phyloP scores from a whole-genome alignment of 768 basidiomycete genomes.

The Nidularia pulvinata region DNA sequence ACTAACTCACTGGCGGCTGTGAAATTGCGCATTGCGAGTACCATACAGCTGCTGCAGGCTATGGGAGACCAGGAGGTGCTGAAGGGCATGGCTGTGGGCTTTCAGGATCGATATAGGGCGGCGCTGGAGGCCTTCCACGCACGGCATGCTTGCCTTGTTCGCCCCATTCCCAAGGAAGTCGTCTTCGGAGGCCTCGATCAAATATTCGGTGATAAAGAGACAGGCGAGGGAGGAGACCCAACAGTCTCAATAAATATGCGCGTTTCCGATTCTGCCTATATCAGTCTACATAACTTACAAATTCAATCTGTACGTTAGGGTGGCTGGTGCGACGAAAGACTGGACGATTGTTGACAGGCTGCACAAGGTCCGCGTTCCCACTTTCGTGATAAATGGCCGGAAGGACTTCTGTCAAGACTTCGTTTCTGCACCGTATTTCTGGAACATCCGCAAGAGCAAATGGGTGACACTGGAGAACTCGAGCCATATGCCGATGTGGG shows the following conservation, averaged over 20 bases:
- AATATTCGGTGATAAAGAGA: slow-evolving; percentile 8
- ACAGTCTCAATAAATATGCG: slow-evolving; percentile 24
- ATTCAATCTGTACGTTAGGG: neutral
- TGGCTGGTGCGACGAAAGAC: slow-evolving; percentile 22
- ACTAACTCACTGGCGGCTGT: slow-evolving; percentile 25
- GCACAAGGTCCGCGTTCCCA: slow-evolving; percentile 28
- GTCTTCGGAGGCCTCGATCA: slow-evolving; percentile 11
- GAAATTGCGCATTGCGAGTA: slow-evolving; percentile 18
- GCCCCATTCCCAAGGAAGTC: slow-evolving; percentile 17
- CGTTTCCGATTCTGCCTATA: slow-evolving; percentile 2
- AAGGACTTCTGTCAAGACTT: slow-evolving; percentile 37
- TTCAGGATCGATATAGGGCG: slow-evolving; percentile 10
- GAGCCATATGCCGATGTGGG: slow-evolving; percentile 36
- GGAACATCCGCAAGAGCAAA: slow-evolving; percentile 31
- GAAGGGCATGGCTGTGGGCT: slow-evolving; percentile 13
- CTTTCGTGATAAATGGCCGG: slow-evolving; percentile 36
- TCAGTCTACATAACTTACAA: neutral
- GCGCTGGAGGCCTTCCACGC: slow-evolving; percentile 19
- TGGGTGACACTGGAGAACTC: slow-evolving; percentile 41
- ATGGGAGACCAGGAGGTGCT: slow-evolving; percentile 11
- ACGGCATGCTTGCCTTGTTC: slow-evolving; percentile 16
- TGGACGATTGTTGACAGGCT: slow-evolving; percentile 46
- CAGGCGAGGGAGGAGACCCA: slow-evolving; percentile 16
- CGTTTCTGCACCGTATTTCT: slow-evolving; percentile 30
- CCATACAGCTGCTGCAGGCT: slow-evolving; percentile 11